A percentile compares a stretch with the other conserved stretches of the same genome.
Conservation (phyloP, 2,329 filamentous ascomycete genomes). For the Cladophialophora bantiana region DNA sequence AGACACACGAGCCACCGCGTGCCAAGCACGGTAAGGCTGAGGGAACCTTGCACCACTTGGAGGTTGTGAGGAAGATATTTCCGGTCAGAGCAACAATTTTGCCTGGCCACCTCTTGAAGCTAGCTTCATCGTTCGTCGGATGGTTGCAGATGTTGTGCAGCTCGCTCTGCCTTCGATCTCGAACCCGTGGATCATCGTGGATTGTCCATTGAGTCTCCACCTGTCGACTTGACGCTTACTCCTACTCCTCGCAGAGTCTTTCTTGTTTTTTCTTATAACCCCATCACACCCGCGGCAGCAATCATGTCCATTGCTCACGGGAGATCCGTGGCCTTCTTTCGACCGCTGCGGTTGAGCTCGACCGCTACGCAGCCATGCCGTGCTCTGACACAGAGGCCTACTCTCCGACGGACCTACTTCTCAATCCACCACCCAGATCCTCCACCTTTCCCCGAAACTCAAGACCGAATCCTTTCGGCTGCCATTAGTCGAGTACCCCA, state of each 20-base stretch:
- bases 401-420: conserved; percentile 63
- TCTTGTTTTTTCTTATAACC: background rate
- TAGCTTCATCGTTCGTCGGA: conserved; percentile 14
- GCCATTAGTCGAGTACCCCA: conserved; percentile 78
- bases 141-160: conserved; percentile 23
- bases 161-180: background rate
- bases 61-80: background rate
- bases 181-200: background rate
- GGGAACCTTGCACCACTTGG: background rate
- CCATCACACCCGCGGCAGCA: background rate
- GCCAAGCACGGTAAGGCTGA: conserved; percentile 5
- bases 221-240: background rate
- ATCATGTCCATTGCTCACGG: conserved; percentile 6
- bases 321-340: background rate
- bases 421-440: conserved; percentile 72
- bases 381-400: background rate
- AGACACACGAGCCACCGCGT: background rate
- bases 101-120: background rate
- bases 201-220: conserved; percentile 6
- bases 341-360: background rate
- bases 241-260: background rate
- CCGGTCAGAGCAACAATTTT: background rate
- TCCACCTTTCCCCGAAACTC: conserved; percentile 70
- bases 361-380: background rate
- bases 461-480: conserved; percentile 80